Base-by-base conservation (phyloP, 306 rosid species). In the Pueraria montana region DNA sequence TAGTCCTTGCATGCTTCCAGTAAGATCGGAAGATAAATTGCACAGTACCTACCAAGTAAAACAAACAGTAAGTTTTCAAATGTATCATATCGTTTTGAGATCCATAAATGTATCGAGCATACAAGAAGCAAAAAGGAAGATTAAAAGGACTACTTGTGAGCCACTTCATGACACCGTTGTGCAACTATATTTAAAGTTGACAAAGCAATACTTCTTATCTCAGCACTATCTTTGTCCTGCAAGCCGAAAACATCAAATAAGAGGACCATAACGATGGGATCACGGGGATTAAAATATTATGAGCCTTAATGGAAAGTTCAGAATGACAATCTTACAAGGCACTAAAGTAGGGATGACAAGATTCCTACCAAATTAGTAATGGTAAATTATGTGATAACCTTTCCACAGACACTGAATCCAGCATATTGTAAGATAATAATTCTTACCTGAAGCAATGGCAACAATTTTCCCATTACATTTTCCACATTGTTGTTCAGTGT, bases 1-100 rank as follows among this genome's bases (percentile, higher is more conserved):
- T 64, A 13, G 74, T 88, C 90, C 10, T 34, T 49, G 69, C 90
- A 85, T 56, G 81, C 81, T 75, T 88, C 85, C 36, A 85, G n/a
- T 23, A 88, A 64, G 76, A 76, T 62, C 0, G 85, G 85, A 53
- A 82, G 81, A 58, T 62, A 85, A 64, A n/a, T 76, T 21, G 65
- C 81, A 21, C 36, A 64, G 52, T 82, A 68, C 81, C 90, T 88
- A 30, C 58, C 12, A 34, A 75, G 40, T 14, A 71, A 62, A 27
- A 48, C 42, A 23, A 66, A 20, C 13, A 75, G 13, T 49, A 40
- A 61, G 16, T 46, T 65, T 6, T 43, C 9, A 6, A 80, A 59
- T 69, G 30, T 36, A 30, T 70, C 36, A 58, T 8, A 8, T 20
- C 27, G 5, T 14, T 61, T 42, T 74, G 53, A 65, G 75, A 80